Evolutionary conservation across 2,329 filamentous ascomycete genomes (phyloP), one percentile per base, ranked within the genome.

Genomic region (Penicillium sp.): DNA sequence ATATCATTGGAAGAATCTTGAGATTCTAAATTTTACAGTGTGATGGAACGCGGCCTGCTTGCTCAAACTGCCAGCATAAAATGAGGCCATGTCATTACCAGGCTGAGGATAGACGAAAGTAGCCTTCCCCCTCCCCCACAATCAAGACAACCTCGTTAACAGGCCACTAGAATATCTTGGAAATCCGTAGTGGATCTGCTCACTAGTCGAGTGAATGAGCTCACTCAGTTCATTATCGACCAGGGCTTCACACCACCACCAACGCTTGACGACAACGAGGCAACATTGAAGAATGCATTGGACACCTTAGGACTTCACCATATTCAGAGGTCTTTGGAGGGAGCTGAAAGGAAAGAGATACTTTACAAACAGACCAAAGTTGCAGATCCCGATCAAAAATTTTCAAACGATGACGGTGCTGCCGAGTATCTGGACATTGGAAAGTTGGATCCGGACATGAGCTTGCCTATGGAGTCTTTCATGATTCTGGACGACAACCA

Each of bases 41-140:
- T 14, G 57, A 57, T 52, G 54, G 69, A 59, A 24, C 3, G 21
- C 37, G 46, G 13, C 37, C 54, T n/a, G 31, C 44, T 6, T 69
- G 67, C 47, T 54, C 53, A 21, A 68, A 63, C 44, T 73, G 71
- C 47, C n/a, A 47, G 1, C 63, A 56, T 39, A 71, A 65, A 43
- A 62, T 57, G 70, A 54, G 48, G 24, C 35, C 27, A 13, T 55
- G 56, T 21, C 49, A 48, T 14, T 55, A 58, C 35, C 35, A 39
- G 14, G n/a, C 24, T 24, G 49, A 39, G 3, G 56, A 58, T 29
- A 58, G 53, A 35, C 33, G 56, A 37, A 58, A 55, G 56, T 58
- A 16, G 19, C 11, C 5, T 26, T n/a, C 16, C 37, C 19, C 14
- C 7, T 4, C 8, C 5, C 4, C 26, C 5, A 26, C 24, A 10